These are phyloP conservation scores for Quercus glauca DNA, from an alignment of 306 rosid species.

Conservation along the genomic window DNA sequence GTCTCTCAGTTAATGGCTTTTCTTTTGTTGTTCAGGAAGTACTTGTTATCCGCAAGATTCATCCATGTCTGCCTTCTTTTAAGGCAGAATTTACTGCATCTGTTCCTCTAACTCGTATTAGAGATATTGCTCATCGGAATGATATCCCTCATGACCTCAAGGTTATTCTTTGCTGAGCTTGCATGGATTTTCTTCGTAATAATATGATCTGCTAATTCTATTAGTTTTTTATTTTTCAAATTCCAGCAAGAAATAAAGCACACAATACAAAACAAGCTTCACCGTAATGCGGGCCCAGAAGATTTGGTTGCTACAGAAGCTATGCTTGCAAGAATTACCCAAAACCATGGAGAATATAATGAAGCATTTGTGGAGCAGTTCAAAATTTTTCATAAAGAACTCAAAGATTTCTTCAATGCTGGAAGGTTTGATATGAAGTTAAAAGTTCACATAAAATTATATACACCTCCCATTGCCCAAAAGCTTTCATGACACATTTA, in stretches of 20 bases:
- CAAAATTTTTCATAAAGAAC: conserved; percentile 85
- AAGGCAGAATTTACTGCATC: conserved; percentile 99
- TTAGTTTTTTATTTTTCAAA: conserved; percentile 6
- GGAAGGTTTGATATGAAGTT: conserved; percentile 68
- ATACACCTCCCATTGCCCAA: not conserved
- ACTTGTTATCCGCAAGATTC: conserved; percentile 81
- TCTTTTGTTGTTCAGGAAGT: conserved; percentile 55
- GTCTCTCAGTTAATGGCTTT: conserved; percentile 22
- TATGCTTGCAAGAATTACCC: conserved; percentile 86
- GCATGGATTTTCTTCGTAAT: conserved; percentile 13
- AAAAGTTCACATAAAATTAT: not conserved
- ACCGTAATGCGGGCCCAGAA: conserved; percentile 97
- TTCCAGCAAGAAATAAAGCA: conserved; percentile 89
- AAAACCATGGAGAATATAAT: conserved; percentile 77
- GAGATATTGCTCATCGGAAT: conserved; percentile 97
- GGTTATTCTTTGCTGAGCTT: conserved; percentile 43
- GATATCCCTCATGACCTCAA: conserved; percentile 95
- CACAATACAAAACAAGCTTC: conserved; percentile 99
- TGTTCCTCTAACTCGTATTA: conserved; percentile 91
- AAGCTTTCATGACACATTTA: not conserved
- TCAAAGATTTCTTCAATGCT: conserved; percentile 98
- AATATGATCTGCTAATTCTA: conserved; percentile 19
- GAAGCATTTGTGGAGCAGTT: conserved; percentile 85
- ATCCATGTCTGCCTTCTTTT: conserved; percentile 95
- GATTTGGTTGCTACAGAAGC: conserved; percentile 96